A percentile compares a stretch with the other conserved stretches of the same genome.
phyloP scores from a whole-genome alignment of 352 stramenopile species.

The Phytophthora podocarpi region DNA sequence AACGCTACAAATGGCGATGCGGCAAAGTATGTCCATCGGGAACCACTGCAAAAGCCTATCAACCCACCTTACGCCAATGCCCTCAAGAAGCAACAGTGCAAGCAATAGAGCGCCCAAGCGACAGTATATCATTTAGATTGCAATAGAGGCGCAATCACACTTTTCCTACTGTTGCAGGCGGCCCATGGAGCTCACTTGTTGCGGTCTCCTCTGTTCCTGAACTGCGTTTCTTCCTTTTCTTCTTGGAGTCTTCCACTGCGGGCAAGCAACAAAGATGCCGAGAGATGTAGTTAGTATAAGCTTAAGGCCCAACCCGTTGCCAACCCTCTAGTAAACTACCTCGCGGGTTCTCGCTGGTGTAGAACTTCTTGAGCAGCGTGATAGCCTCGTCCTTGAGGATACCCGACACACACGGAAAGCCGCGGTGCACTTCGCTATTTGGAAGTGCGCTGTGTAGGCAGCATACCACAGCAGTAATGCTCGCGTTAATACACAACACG shows the following conservation, averaged over 20 bases:
- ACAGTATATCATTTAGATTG: conserved; percentile 12
- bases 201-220: conserved; percentile 3
- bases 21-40: conserved; percentile 64
- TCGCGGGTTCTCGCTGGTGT: conserved; percentile 88
- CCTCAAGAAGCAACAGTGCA: conserved; percentile 53
- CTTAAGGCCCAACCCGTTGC: background rate
- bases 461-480: background rate
- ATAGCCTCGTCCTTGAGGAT: conserved; percentile 88
- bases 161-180: conserved; percentile 3
- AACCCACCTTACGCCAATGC: conserved; percentile 86
- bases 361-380: conserved; percentile 87
- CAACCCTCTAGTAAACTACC: conserved; percentile 38
- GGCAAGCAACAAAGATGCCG: conserved; percentile 1
- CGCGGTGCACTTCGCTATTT: conserved; percentile 49
- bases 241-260: conserved; percentile 81
- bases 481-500: background rate
- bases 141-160: conserved; percentile 10
- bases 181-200: background rate
- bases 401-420: conserved; percentile 69
- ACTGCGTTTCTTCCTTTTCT: conserved; percentile 63
- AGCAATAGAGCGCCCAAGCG: conserved; percentile 28
- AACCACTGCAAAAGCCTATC: conserved; percentile 85
- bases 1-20: conserved; percentile 5
- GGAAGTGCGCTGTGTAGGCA: conserved; percentile 41
- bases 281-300: background rate